Conservation (phyloP, 108 stramenopile genomes). For the Fragilaria crotonensis region DNA sequence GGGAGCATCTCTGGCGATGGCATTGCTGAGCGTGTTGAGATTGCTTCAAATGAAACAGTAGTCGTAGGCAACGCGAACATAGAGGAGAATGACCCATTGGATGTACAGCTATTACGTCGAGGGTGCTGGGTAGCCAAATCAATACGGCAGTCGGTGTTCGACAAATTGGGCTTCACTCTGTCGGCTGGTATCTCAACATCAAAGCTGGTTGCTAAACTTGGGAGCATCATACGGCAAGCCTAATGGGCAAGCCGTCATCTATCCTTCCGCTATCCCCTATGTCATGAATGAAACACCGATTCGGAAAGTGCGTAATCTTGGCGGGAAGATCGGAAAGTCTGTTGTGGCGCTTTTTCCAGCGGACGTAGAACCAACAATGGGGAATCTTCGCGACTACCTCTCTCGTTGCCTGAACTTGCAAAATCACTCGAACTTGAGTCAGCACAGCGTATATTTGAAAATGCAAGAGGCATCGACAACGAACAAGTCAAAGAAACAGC, state of each 20-base stretch:
- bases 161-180: conserved; percentile 70
- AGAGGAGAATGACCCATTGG: conserved; percentile 6
- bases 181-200: conserved; percentile 69
- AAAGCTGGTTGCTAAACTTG: conserved; percentile 78
- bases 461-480: conserved; percentile 56
- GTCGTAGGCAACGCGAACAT: conserved; percentile 7
- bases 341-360: conserved; percentile 36
- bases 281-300: conserved; percentile 62
- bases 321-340: conserved; percentile 74
- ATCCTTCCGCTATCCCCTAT: conserved; percentile 37
- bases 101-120: conserved; percentile 17
- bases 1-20: too few species aligned
- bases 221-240: conserved; percentile 83
- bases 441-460: conserved; percentile 59
- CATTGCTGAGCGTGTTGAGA: too few species aligned
- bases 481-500: conserved; percentile 61
- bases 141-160: conserved; percentile 46
- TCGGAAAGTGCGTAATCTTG: conserved; percentile 70
- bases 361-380: conserved; percentile 29
- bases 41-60: conserved; percentile 4
- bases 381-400: conserved; percentile 35
- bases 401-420: conserved; percentile 50
- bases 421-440: conserved; percentile 38
- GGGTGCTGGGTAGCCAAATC: conserved; percentile 49
- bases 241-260: conserved; percentile 79